Conservation (phyloP, 345 rosid genomes). For the Erodium maritimum region DNA sequence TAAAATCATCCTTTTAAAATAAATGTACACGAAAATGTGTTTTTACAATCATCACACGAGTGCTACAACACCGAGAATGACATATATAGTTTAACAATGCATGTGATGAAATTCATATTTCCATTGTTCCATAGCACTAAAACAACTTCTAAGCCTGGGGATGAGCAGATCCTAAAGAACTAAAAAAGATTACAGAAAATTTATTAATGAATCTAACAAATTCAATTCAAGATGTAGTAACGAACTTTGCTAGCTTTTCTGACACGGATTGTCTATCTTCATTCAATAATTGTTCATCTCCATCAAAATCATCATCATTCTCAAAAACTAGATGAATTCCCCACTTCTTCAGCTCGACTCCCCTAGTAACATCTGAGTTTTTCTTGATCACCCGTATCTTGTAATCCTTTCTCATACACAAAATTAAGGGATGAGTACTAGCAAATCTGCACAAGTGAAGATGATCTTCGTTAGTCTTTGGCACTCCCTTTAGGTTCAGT, state of each 20-base stretch:
- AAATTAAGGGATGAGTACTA: constrained; percentile 19
- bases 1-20: too few species aligned
- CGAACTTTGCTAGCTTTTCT: constrained; percentile 27
- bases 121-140: too few species aligned
- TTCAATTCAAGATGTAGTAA: constrained; percentile 12
- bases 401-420: constrained; percentile 23
- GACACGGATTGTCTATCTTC: constrained; percentile 28
- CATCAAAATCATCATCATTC: constrained; percentile 34
- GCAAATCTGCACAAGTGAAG: constrained; percentile 43
- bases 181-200: constrained; percentile 40
- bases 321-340: constrained; percentile 38
- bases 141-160: too few species aligned
- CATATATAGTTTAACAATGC: too few species aligned
- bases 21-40: too few species aligned
- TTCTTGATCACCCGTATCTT: constrained; percentile 17
- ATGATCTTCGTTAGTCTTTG: constrained; percentile 30
- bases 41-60: too few species aligned
- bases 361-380: constrained; percentile 14
- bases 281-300: constrained; percentile 26
- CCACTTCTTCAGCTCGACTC: constrained; percentile 25
- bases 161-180: too few species aligned
- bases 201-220: too few species aligned
- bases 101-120: too few species aligned
- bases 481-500: constrained; percentile 36
- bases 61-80: too few species aligned